Evolutionary conservation across 352 stramenopile genomes (phyloP), one percentile per base, ranked within the genome.

Genomic region (Paralagenidium karlingii): DNA sequence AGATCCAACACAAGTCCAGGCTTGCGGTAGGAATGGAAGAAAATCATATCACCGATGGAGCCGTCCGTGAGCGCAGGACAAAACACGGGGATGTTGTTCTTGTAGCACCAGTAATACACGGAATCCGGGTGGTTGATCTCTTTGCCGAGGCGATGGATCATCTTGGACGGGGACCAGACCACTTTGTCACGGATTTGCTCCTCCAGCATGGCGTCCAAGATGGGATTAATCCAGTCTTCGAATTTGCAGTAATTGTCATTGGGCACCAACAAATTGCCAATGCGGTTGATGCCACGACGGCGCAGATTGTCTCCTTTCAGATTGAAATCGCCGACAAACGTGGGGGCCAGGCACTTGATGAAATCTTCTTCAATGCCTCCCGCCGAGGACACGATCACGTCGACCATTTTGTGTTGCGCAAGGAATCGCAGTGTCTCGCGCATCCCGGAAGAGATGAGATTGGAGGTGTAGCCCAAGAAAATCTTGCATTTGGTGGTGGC

Each of bases 211-310:
- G 76, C 79, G 49, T 96, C 71, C 50, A 99, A 75, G 50, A 99
- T 92, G 0, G 96, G 96, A 38, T 79, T 80, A 24, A 98, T 78
- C 81, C 84, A 98, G 60, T 98, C 92, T 42, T 98, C 92, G 51
- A 98, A 98, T 56, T 94, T 87, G 74, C 95, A 99, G 73, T 99
- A 99, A 58, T 99, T 99, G 62, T 97, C 88, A 57, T 99, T 99
- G 1, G 96, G 96, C 24, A 99, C 92, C n/a, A 99, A 63, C 26
- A 99, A 65, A 70, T 99, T 99, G 28, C 96, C 96, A 56, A 99
- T 99, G 49, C 96, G 83, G 66, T 99, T 99, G 49, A 99, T 93
- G 33, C 96, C 96, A 40, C 97, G 95, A 48, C 82, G 81, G 13
- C 95, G 79, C 41, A 98, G 63, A 19, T 89, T 78, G 29, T 77